Base-by-base conservation (phyloP, 192 early-diverging fungal genomes). In the Spinellus fusiger region DNA sequence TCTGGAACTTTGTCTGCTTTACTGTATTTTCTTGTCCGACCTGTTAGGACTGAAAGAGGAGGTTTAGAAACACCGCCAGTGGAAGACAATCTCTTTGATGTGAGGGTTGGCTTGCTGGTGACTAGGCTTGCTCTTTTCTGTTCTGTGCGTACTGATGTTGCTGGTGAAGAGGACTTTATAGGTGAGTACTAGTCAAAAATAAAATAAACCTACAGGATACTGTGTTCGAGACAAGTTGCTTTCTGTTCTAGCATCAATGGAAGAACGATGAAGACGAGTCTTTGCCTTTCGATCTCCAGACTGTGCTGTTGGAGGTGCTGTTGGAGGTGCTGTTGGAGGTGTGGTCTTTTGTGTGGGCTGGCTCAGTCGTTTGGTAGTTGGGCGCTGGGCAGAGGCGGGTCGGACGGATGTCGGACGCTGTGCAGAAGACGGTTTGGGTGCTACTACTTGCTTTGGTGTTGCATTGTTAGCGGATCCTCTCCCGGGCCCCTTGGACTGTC, bases 21-120 rank as follows among this genome's bases (percentile, higher is more conserved):
- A 25, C 62, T 64, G 18, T 32, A 49, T 20, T 56, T 64, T 34
- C 47, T 26, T 12, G 62, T 64, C 0, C 62, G 52, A 29, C 62
- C 62, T 13, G 62, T 56, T 13, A 55, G 15, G 38, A 29, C 46
- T 34, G 62, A 56, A n/a, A 46, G n/a, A 35, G 62, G 53, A 25
- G 62, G 31, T 32, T 64, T 64, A 15, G 62, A 49, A 15, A 56
- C 38, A 22, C 62, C 46, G 2, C 27, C 53, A 7, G 58, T 59
- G 3, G 58, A 33, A 6, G 56, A 37, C 28, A 58, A 29, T 28
- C 47, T 58, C 32, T 29, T 53, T 6, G 47, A 4, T 9, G 18
- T 48, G 40, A 44, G 15, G 40, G 18, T 44, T 44, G 40, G 4
- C 40, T 12, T 44, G 40, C 18, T 44, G 15, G 40, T 12, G 13